phyloP scores from a whole-genome alignment of 176 grass and related monocot species.

The Elaeis guineensis region DNA sequence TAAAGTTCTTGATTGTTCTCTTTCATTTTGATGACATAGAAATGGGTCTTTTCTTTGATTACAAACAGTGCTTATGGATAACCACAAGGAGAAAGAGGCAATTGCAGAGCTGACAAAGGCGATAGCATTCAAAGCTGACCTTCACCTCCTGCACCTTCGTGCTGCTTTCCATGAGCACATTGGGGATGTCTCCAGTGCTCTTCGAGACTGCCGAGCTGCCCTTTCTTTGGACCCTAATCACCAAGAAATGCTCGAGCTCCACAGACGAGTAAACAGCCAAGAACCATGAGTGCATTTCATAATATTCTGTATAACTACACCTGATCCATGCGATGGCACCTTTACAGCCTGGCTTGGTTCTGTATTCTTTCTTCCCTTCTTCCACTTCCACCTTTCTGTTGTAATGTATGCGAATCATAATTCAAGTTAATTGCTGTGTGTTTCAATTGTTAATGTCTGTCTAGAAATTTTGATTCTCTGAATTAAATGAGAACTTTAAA shows the following conservation, averaged over 20 bases:
- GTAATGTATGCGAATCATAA: too few species aligned
- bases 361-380: slow-evolving; percentile 2
- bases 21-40: too few species aligned
- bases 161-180: slow-evolving; percentile 84
- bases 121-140: slow-evolving; percentile 79
- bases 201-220: slow-evolving; percentile 69
- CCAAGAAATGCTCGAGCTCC: slow-evolving; percentile 93
- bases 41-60: not conserved
- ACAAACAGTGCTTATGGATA: slow-evolving; percentile 73
- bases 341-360: not conserved
- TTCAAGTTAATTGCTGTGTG: too few species aligned
- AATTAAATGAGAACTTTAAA: too few species aligned
- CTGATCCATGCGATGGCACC: slow-evolving; percentile 2
- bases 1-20: too few species aligned
- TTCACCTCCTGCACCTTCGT: slow-evolving; percentile 76
- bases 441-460: too few species aligned
- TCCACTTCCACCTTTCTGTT: not conserved
- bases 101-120: slow-evolving; percentile 68
- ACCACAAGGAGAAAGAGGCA: slow-evolving; percentile 80
- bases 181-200: slow-evolving; percentile 54
- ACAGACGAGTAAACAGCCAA: slow-evolving; percentile 79
- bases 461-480: too few species aligned
- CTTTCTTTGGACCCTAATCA: slow-evolving; percentile 81
- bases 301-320: slow-evolving; percentile 2
- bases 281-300: slow-evolving; percentile 31